phyloP scores from a whole-genome alignment of 495 filamentous ascomycete genomes.

The Talaromyces stipitatus region DNA sequence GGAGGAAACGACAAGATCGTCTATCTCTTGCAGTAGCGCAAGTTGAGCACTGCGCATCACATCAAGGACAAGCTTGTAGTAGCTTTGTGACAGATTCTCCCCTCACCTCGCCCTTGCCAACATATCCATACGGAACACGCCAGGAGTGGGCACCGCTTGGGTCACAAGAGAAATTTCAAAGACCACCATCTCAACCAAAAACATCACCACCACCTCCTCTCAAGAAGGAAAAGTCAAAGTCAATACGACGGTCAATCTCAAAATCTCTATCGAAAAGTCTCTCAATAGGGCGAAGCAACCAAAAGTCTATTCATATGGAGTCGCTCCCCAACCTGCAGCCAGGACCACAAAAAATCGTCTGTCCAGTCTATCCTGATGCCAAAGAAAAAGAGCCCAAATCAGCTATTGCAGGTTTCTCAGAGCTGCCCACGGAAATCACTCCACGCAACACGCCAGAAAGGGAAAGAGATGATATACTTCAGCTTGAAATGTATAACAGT shows the following conservation, averaged over 20 bases:
- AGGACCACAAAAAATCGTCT: not conserved
- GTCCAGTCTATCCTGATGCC: conserved; percentile 7
- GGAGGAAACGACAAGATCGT: conserved; percentile 33
- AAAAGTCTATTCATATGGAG: not conserved
- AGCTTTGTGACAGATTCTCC: conserved; percentile 6
- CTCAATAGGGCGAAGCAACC: not conserved
- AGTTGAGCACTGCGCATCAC: conserved; percentile 11
- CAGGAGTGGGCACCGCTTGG: conserved; percentile 2
- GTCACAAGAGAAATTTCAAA: conserved; percentile 5
- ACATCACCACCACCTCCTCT: not conserved
- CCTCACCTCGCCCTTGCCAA: not conserved
- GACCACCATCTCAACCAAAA: not conserved
- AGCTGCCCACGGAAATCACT: conserved; percentile 33
- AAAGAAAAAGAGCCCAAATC: conserved; percentile 29
- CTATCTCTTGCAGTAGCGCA: conserved; percentile 22
- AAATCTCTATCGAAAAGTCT: conserved; percentile 6
- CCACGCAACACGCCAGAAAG: conserved; percentile 36
- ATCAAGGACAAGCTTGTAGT: conserved; percentile 1
- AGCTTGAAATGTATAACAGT: conserved; percentile 10
- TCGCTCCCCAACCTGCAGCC: not conserved
- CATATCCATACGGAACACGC: conserved; percentile 4
- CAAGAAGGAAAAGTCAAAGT: conserved; percentile 5
- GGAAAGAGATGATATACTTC: conserved; percentile 20
- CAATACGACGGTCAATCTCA: conserved; percentile 5
- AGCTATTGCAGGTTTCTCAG: conserved; percentile 31